Evolutionary conservation across 2,329 filamentous ascomycete genomes (phyloP).

Genomic region (Mariannaea sp.): DNA sequence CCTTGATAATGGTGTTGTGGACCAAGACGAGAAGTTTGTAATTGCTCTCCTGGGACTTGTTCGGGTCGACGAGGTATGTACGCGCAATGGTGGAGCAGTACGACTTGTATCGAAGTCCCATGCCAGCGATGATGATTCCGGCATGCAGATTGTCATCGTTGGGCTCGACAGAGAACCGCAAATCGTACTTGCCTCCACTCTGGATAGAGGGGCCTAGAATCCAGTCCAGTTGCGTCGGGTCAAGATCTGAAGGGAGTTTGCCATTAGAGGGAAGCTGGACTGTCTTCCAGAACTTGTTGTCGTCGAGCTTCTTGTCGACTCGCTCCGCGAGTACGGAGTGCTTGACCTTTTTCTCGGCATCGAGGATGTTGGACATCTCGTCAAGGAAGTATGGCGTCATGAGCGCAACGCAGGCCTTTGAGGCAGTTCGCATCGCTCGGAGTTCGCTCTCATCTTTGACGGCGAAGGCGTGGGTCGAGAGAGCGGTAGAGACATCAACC

Average conservation of each 20-base stretch:
- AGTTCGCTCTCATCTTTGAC: slow-evolving; percentile 96
- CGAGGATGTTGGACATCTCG: slow-evolving; percentile 94
- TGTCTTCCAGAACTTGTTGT: slow-evolving; percentile 89
- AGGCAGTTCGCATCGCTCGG: slow-evolving; percentile 90
- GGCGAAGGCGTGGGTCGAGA: slow-evolving; percentile 83
- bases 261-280: slow-evolving; percentile 69
- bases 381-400: slow-evolving; percentile 98
- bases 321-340: slow-evolving; percentile 86
- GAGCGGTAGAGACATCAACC: slow-evolving; percentile 80
- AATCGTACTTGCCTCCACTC: slow-evolving; percentile 93
- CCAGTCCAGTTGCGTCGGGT: slow-evolving; percentile 90
- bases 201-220: slow-evolving; percentile 88
- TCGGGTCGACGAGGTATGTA: slow-evolving; percentile 95
- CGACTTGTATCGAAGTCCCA: slow-evolving; percentile 93
- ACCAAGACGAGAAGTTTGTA: slow-evolving; percentile 87
- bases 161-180: slow-evolving; percentile 77
- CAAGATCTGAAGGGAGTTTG: slow-evolving; percentile 86
- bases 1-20: slow-evolving; percentile 88
- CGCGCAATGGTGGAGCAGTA: slow-evolving; percentile 92
- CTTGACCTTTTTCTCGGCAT: slow-evolving; percentile 96
- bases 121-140: slow-evolving; percentile 89
- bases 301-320: slow-evolving; percentile 89
- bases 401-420: slow-evolving; percentile 89
- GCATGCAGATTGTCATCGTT: slow-evolving; percentile 85
- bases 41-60: slow-evolving; percentile 91